Evolutionary conservation across 2,329 filamentous ascomycete species (phyloP).

Genomic region (Fusarium tjaetaba): DNA sequence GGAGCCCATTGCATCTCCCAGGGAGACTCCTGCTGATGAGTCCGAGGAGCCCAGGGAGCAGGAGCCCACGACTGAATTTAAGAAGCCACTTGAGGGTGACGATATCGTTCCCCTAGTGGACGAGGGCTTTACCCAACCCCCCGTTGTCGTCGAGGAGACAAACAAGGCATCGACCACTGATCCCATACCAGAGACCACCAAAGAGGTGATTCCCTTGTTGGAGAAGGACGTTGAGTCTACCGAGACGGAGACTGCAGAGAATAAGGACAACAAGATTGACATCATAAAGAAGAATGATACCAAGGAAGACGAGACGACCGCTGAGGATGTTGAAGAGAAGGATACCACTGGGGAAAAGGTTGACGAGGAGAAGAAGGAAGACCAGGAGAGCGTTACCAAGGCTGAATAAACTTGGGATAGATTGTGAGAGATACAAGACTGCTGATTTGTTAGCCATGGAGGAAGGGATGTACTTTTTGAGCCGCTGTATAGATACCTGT

Average conservation of each 20-base stretch:
- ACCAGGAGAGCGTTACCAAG: slow-evolving; percentile 11
- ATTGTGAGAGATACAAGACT: slow-evolving; percentile 30
- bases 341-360: slow-evolving; percentile 16
- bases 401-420: slow-evolving; percentile 25
- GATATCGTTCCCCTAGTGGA: slow-evolving; percentile 23
- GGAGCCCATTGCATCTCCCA: slow-evolving; percentile 14
- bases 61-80: neutral
- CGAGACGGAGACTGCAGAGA: slow-evolving; percentile 3
- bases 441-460: slow-evolving; percentile 32
- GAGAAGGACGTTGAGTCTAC: slow-evolving; percentile 16
- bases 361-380: slow-evolving; percentile 22
- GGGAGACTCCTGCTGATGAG: neutral
- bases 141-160: slow-evolving; percentile 17
- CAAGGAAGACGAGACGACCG: slow-evolving; percentile 2
- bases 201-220: slow-evolving; percentile 20
- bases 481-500: slow-evolving; percentile 46
- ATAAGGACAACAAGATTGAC: slow-evolving; percentile 2
- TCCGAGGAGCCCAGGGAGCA: slow-evolving; percentile 2
- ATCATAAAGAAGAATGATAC: slow-evolving; percentile 10
- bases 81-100: slow-evolving; percentile 8
- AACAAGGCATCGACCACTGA: slow-evolving; percentile 1
- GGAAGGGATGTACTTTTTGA: slow-evolving; percentile 35
- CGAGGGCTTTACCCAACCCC: slow-evolving; percentile 14
- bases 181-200: slow-evolving; percentile 4
- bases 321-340: slow-evolving; percentile 18